Evolutionary conservation across 345 rosid genomes (phyloP).

Genomic region (Trapa bicornis): DNA sequence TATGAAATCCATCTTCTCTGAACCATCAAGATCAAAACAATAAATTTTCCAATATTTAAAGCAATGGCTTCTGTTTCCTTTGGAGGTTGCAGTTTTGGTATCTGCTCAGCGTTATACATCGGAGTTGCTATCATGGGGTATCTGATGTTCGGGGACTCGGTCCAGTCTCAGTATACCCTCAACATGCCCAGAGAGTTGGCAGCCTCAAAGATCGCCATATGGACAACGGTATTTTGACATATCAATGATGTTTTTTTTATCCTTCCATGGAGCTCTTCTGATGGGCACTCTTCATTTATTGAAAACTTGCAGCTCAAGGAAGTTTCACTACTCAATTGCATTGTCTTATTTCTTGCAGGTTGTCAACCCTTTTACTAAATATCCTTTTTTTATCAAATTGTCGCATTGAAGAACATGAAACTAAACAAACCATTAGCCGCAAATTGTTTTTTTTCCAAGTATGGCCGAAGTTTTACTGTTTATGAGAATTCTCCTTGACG

Average conservation of each 20-base stretch:
- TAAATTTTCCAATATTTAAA: neutral
- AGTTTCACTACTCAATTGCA: neutral
- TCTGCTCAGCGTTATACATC: conserved; percentile 64
- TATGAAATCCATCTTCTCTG: neutral
- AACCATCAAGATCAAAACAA: neutral
- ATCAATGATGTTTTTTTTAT: too few relatives aligned
- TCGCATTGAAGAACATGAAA: neutral
- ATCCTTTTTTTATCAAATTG: conserved; percentile 25
- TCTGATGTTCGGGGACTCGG: conserved; percentile 71
- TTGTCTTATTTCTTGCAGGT: conserved; percentile 39
- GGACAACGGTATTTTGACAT: conserved; percentile 55
- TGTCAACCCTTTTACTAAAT: conserved; percentile 89
- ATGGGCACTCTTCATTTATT: neutral
- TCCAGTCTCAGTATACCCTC: conserved; percentile 72
- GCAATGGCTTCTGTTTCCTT: neutral
- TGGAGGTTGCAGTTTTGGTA: conserved; percentile 37
- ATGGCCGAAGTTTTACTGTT: neutral
- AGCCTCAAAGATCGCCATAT: conserved; percentile 83
- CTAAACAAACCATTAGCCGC: neutral
- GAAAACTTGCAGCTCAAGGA: neutral
- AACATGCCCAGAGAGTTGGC: conserved; percentile 72
- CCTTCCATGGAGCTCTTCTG: neutral
- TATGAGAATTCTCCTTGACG: conserved; percentile 18
- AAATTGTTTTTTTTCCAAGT: neutral
- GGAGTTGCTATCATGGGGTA: conserved; percentile 86